A percentile compares a stretch with the other conserved stretches of the same genome.
phyloP scores from a whole-genome alignment of 352 stramenopile genomes.

The Halophytophthora polymorphica region DNA sequence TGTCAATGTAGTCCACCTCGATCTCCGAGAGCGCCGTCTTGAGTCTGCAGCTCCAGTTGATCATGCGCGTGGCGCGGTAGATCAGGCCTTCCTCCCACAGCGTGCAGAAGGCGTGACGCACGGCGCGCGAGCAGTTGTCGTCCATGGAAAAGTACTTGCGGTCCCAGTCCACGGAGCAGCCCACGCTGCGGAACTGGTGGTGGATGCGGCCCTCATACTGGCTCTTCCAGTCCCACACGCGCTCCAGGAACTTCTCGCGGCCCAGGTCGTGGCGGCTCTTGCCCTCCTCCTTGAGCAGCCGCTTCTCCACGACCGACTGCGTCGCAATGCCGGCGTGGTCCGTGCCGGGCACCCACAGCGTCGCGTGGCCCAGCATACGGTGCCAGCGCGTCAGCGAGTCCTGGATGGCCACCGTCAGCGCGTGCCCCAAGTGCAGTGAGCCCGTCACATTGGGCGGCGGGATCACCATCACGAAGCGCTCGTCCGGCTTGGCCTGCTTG shows the following conservation, averaged over 20 bases:
- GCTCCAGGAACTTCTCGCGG: conserved; percentile 92
- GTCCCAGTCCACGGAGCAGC: conserved; percentile 96
- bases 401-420: conserved; percentile 97
- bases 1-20: conserved; percentile 98
- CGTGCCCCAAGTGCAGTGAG: conserved; percentile 97
- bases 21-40: conserved; percentile 96
- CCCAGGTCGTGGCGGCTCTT: conserved; percentile 87
- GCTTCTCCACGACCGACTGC: conserved; percentile 91
- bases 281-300: conserved; percentile 80
- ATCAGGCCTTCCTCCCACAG: conserved; percentile 93
- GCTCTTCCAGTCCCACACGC: conserved; percentile 97
- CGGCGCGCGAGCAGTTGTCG: conserved; percentile 95
- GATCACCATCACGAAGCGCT: conserved; percentile 98
- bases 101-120: conserved; percentile 97
- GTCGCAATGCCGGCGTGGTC: conserved; percentile 99
- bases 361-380: conserved; percentile 96
- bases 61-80: conserved; percentile 97
- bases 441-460: conserved; percentile 84
- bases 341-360: conserved; percentile 96
- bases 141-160: conserved; percentile 99
- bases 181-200: conserved; percentile 89
- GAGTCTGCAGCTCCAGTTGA: conserved; percentile 99
- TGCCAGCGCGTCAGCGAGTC: conserved; percentile 97
- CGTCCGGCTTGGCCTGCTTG: conserved; percentile 61
- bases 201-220: conserved; percentile 86